These are phyloP conservation scores for Lachancea thermotolerans DNA, from an alignment of 805 yeast genomes.

Conservation along the genomic window DNA sequence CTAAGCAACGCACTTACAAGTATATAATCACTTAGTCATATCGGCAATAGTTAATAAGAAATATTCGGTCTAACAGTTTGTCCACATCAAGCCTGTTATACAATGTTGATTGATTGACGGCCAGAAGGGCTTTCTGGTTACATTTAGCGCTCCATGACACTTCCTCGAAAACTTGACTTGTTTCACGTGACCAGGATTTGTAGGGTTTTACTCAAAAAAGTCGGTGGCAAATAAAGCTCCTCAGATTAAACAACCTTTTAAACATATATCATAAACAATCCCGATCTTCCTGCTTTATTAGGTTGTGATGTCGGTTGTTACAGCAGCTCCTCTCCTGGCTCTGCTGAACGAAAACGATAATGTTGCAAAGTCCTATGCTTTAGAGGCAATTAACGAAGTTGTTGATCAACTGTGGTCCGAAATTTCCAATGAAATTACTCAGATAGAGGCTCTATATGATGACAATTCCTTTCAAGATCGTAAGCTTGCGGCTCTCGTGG, in stretches of 20 bases:
- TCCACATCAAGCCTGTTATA: too few relatives aligned
- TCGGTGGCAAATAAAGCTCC: not conserved
- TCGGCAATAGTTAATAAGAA: too few relatives aligned
- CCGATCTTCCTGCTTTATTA: too few relatives aligned
- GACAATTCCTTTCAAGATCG: conserved; percentile 72
- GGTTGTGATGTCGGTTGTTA: conserved; percentile 43
- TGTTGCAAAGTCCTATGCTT: conserved; percentile 73
- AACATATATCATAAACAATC: not conserved
- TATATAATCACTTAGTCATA: too few relatives aligned
- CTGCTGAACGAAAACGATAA: conserved; percentile 77
- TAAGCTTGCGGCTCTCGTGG: conserved; percentile 81
- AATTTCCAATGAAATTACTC: conserved; percentile 81
- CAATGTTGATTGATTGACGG: too few relatives aligned
- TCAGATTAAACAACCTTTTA: not conserved
- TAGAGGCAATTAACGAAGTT: conserved; percentile 67
- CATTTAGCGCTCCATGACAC: too few relatives aligned
- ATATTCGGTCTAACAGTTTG: too few relatives aligned
- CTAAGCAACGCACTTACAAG: too few relatives aligned
- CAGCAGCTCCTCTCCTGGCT: conserved; percentile 91
- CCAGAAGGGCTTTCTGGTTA: too few relatives aligned
- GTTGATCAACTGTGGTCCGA: conserved; percentile 97
- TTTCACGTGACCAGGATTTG: not conserved
- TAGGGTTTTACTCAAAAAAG: not conserved
- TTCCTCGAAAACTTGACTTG: too few relatives aligned
- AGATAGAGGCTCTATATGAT: conserved; percentile 87